phyloP scores from a whole-genome alignment of 768 basidiomycete species.

The Auricularia sp. region DNA sequence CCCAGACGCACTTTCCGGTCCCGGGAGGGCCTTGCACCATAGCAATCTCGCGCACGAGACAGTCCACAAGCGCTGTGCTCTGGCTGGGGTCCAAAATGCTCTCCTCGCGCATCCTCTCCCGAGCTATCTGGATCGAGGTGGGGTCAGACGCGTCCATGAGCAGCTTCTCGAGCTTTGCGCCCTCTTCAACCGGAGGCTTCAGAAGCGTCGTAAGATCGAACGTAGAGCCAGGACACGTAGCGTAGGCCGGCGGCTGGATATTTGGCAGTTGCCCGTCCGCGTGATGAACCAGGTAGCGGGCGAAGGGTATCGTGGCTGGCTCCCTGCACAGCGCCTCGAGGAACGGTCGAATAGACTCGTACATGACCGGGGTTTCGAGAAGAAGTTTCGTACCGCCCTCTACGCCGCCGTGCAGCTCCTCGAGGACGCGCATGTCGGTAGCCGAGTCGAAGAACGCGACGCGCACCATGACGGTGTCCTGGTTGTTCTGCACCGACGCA shows the following conservation, averaged over 20 bases:
- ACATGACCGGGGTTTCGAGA: conserved; percentile 56
- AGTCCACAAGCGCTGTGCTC: conserved; percentile 54
- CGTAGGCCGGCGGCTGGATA: conserved; percentile 45
- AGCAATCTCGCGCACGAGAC: conserved; percentile 47
- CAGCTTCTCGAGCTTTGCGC: conserved; percentile 25
- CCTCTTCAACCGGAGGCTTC: conserved; percentile 12
- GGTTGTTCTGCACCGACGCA: conserved; percentile 27
- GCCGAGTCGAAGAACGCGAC: conserved; percentile 55
- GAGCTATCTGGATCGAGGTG: conserved; percentile 36
- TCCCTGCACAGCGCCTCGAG: conserved; percentile 45
- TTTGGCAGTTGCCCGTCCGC: conserved; percentile 10
- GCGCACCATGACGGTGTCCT: conserved; percentile 31
- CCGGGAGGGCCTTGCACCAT: conserved; percentile 76
- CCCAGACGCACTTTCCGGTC: conserved; percentile 48
- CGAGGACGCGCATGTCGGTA: conserved; percentile 34
- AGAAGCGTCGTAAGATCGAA: conserved; percentile 51
- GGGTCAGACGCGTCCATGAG: conserved; percentile 33
- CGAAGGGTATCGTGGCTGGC: conserved; percentile 48
- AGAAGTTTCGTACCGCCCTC: conserved; percentile 22
- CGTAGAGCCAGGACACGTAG: conserved; percentile 41
- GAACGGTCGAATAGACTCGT: conserved; percentile 58
- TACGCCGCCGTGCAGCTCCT: not conserved
- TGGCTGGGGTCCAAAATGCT: conserved; percentile 64
- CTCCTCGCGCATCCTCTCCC: conserved; percentile 28
- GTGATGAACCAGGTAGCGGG: conserved; percentile 41